A percentile compares a stretch with the other conserved stretches of the same genome.
phyloP scores from a whole-genome alignment of 257 asterid genomes.

The Ophiorrhiza pumila region DNA sequence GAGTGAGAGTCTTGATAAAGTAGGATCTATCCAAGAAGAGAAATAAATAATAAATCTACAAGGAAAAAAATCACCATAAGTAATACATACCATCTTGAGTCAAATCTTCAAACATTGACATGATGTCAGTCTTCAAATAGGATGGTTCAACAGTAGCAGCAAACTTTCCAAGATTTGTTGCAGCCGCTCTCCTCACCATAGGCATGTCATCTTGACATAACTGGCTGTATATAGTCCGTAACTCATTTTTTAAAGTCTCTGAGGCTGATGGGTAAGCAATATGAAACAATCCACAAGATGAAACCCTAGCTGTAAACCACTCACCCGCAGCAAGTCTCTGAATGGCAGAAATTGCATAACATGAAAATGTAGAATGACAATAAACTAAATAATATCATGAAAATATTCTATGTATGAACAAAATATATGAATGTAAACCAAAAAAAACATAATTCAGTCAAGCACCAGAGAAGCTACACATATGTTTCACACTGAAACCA shows the following conservation, averaged over 20 bases:
- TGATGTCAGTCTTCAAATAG: slow-evolving; percentile 33
- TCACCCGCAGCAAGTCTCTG: slow-evolving; percentile 52
- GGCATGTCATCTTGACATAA: slow-evolving; percentile 39
- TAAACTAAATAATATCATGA: not conserved
- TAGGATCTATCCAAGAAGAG: not conserved
- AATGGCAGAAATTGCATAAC: not conserved
- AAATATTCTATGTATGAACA: not conserved
- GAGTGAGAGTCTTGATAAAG: not conserved
- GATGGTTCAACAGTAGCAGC: slow-evolving; percentile 33
- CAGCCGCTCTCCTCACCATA: slow-evolving; percentile 41
- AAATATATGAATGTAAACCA: not conserved
- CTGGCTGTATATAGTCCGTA: slow-evolving; percentile 30
- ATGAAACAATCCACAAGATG: slow-evolving; percentile 53
- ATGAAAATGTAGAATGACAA: not conserved
- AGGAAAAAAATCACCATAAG: not conserved
- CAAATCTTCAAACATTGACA: slow-evolving; percentile 70
- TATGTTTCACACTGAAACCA: not conserved
- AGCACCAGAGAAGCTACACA: not conserved
- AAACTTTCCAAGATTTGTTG: slow-evolving; percentile 37
- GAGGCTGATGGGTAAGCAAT: slow-evolving; percentile 48
- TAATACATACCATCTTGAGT: slow-evolving; percentile 57
- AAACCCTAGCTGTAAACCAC: slow-evolving; percentile 58
- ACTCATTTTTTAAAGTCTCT: slow-evolving; percentile 30
- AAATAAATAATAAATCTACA: not conserved
- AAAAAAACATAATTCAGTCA: not conserved